phyloP scores from a whole-genome alignment of 192 early-diverging fungal genomes.

The Backusella luteola region DNA sequence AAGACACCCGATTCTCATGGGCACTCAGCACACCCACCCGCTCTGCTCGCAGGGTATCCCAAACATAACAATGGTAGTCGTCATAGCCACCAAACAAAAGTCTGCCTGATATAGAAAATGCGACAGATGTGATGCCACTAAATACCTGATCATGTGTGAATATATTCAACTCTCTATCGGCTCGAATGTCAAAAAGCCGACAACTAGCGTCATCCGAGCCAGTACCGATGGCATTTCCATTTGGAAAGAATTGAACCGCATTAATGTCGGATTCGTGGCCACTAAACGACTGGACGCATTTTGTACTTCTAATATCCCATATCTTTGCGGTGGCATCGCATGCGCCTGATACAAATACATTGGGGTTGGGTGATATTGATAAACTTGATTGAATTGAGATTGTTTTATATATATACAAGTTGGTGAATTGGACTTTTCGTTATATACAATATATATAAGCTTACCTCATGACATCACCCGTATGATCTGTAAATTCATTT shows the following conservation, averaged over 20 bases:
- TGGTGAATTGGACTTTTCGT: not conserved
- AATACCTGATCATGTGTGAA: conserved; percentile 98
- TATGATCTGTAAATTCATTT: conserved; percentile 96
- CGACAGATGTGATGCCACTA: conserved; percentile 98
- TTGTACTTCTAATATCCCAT: conserved; percentile 96
- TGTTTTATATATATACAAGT: not conserved
- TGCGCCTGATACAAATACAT: conserved; percentile 96
- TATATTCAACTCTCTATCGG: conserved; percentile 96
- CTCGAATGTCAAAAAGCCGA: conserved; percentile 95
- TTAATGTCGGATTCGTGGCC: conserved; percentile 99
- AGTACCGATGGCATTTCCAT: conserved; percentile 96
- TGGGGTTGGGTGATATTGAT: conserved; percentile 89
- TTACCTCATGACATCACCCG: conserved; percentile 97
- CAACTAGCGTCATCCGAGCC: conserved; percentile 99
- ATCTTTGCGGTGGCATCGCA: conserved; percentile 98
- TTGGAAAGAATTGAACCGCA: conserved; percentile 99
- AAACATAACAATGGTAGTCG: conserved; percentile 99
- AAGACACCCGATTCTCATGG: conserved; percentile 98
- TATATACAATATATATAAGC: not conserved
- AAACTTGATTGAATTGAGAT: conserved; percentile 49
- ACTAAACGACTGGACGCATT: conserved; percentile 97
- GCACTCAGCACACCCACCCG: conserved; percentile 90
- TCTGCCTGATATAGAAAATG: conserved; percentile 95
- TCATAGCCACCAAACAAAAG: conserved; percentile 98
- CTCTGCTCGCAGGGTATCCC: conserved; percentile 97